Evolutionary conservation across 352 stramenopile genomes (phyloP).

Genomic region (Globisporangium heterothallicum): DNA sequence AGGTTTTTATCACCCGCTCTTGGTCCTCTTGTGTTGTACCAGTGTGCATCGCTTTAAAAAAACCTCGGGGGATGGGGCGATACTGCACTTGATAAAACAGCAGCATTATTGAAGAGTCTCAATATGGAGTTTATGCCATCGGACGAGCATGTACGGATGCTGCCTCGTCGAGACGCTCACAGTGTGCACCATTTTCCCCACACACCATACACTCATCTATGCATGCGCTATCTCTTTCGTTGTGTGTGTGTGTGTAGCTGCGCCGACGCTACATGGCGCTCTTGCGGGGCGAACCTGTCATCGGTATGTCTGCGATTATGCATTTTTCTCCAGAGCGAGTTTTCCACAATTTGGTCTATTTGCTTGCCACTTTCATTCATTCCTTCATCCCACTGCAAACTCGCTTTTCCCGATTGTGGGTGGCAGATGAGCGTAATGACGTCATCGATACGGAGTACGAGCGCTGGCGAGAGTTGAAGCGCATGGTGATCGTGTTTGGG

Average conservation of each 20-base stretch:
- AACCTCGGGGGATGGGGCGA: background rate
- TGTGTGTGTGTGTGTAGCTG: constrained; percentile 19
- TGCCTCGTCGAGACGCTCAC: background rate
- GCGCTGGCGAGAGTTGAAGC: constrained; percentile 77
- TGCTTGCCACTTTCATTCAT: too few relatives aligned
- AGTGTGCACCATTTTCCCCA: too few relatives aligned
- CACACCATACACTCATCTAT: background rate
- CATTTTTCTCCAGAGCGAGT: too few relatives aligned
- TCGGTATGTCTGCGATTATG: constrained; percentile 20
- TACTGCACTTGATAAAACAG: too few relatives aligned
- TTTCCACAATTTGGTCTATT: too few relatives aligned
- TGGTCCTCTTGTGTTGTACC: background rate
- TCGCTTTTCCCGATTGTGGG: too few relatives aligned
- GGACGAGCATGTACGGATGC: constrained; percentile 21
- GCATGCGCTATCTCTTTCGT: background rate
- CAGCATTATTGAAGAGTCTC: constrained; percentile 4
- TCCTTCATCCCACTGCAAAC: too few relatives aligned
- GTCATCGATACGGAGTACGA: constrained; percentile 59
- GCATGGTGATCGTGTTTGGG: constrained; percentile 75
- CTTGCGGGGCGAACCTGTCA: constrained; percentile 34
- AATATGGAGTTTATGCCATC: constrained; percentile 13
- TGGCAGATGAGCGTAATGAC: constrained; percentile 28
- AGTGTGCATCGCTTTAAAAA: background rate
- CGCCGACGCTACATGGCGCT: constrained; percentile 40
- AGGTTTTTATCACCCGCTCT: background rate